Evolutionary conservation across 1,284 basidiomycete species (phyloP).

Genomic region (Ceratobasidium sp.): DNA sequence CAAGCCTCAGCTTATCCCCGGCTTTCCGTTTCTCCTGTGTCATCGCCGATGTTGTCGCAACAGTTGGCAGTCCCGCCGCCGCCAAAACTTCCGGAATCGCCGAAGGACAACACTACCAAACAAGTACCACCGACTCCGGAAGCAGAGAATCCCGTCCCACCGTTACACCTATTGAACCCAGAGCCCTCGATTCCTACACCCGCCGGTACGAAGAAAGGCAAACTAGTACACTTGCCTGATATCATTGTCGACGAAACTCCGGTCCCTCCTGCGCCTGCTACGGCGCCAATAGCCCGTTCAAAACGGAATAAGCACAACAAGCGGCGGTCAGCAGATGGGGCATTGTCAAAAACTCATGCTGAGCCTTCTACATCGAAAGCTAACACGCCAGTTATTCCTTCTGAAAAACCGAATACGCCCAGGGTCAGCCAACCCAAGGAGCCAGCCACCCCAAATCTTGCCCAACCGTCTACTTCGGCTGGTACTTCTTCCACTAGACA

Average conservation of each 20-base stretch:
- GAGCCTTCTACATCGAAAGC: background rate
- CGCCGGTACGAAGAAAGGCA: background rate
- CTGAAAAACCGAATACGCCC: background rate
- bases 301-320: background rate
- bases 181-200: background rate
- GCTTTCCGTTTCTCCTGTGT: background rate
- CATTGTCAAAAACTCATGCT: background rate
- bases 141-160: no score
- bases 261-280: slow-evolving; percentile 18
- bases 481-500: background rate
- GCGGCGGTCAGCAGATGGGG: slow-evolving; percentile 26
- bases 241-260: slow-evolving; percentile 19
- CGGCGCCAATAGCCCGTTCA: slow-evolving; percentile 18
- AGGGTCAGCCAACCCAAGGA: background rate
- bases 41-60: background rate
- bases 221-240: background rate
- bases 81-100: background rate
- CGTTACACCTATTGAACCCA: background rate
- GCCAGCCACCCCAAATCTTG: background rate
- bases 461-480: slow-evolving; percentile 14
- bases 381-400: background rate
- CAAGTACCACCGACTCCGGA: background rate
- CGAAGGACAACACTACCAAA: background rate
- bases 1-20: background rate
- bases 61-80: background rate